phyloP scores from a whole-genome alignment of 352 stramenopile genomes.

The Globisporangium paddicum region DNA sequence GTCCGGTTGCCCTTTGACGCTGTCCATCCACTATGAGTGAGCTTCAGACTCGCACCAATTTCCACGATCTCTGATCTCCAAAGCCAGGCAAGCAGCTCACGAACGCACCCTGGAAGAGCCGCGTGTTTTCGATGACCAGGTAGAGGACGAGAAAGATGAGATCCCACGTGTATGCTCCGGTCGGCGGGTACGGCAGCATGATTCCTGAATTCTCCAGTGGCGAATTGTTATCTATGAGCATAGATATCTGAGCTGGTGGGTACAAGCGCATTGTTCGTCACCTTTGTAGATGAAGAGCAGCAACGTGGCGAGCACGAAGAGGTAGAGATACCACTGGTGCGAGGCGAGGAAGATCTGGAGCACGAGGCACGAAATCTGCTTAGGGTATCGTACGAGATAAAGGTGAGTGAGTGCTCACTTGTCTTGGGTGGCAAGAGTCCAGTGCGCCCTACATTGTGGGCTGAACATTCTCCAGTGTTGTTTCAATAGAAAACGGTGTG shows the following conservation, averaged over 20 bases:
- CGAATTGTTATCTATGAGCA: background rate
- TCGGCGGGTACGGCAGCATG: constrained; percentile 46
- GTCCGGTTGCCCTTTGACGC: constrained; percentile 84
- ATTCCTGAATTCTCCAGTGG: constrained; percentile 25
- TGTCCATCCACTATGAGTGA: constrained; percentile 5
- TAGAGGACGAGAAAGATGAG: constrained; percentile 64
- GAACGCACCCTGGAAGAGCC: constrained; percentile 60
- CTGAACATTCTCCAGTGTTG: background rate
- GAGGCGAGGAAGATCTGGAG: constrained; percentile 69
- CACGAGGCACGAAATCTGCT: constrained; percentile 43
- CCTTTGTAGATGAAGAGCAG: constrained; percentile 76
- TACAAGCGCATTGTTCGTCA: constrained; percentile 5
- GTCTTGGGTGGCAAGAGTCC: too few relatives aligned
- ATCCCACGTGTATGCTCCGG: constrained; percentile 49
- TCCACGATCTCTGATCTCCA: background rate
- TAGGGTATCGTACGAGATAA: background rate
- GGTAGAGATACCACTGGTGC: constrained; percentile 63
- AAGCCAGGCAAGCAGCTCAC: background rate
- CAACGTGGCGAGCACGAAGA: constrained; percentile 45
- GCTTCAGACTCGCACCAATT: background rate
- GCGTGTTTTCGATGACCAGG: constrained; percentile 41
- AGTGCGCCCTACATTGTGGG: constrained; percentile 4
- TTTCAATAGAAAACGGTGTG: background rate
- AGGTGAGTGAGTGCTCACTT: too few relatives aligned
- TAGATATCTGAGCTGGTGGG: background rate